Evolutionary conservation across 306 rosid species (phyloP).

Genomic region (Rubus parviflorus): DNA sequence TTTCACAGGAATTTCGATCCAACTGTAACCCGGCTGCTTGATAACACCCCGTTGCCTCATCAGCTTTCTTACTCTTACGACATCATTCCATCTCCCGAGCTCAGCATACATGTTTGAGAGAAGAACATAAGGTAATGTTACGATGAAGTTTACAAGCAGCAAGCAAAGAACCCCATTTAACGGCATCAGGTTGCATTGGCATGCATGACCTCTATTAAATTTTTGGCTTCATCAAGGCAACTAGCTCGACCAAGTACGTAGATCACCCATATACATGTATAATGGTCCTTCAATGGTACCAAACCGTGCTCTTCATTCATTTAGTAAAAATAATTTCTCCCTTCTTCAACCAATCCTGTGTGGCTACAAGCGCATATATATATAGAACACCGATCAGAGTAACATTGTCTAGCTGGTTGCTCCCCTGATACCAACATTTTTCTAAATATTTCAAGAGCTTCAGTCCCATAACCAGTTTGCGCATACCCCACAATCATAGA

Average conservation of each 20-base stretch:
- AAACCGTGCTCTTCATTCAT: conserved; percentile 23
- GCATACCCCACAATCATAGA: conserved; percentile 36
- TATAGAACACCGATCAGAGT: conserved; percentile 39
- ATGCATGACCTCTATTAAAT: conserved; percentile 26
- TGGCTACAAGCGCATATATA: conserved; percentile 36
- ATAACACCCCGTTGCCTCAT: conserved; percentile 29
- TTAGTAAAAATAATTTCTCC: conserved; percentile 14
- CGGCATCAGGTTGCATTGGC: conserved; percentile 38
- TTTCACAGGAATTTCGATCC: conserved; percentile 39
- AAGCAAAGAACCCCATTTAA: conserved; percentile 36
- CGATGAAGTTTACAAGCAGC: conserved; percentile 34
- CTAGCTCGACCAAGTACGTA: conserved; percentile 36
- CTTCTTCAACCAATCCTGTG: conserved; percentile 30
- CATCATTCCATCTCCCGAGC: conserved; percentile 33
- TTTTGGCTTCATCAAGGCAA: conserved; percentile 29
- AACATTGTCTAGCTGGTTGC: conserved; percentile 30
- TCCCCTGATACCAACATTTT: conserved; percentile 28
- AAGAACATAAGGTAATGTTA: conserved; percentile 31
- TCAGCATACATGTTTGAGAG: conserved; percentile 34
- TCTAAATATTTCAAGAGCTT: conserved; percentile 29
- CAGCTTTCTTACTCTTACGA: conserved; percentile 27
- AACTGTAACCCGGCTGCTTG: conserved; percentile 36
- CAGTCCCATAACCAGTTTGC: conserved; percentile 33
- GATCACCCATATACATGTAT: conserved; percentile 37
- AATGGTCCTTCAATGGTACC: conserved; percentile 35